phyloP scores from a whole-genome alignment of 139 green algal species.

The Asterochloris erici region DNA sequence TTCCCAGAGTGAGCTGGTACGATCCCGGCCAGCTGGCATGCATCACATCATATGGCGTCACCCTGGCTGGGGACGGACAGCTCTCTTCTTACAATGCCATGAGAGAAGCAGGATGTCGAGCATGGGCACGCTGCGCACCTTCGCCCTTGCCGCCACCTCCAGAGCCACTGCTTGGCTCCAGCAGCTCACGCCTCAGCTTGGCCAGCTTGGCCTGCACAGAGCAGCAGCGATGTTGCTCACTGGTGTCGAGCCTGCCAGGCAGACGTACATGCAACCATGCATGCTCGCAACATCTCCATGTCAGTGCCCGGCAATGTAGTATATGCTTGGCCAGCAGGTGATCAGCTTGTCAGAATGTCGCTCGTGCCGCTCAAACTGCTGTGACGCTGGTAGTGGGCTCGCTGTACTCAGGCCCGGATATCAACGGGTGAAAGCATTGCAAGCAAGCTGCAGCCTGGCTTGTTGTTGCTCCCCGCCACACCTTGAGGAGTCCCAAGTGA shows the following conservation, averaged over 20 bases:
- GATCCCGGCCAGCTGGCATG: no score
- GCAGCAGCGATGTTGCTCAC: neutral
- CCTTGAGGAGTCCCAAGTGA: neutral
- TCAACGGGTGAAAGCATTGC: neutral
- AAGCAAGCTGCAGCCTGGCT: neutral
- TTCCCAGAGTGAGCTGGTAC: no score
- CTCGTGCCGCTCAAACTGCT: neutral
- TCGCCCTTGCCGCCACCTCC: conserved; percentile 79
- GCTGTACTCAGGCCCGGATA: neutral
- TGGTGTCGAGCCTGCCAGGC: neutral
- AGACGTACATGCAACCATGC: neutral
- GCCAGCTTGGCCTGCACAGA: conserved; percentile 92
- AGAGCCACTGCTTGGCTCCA: conserved; percentile 68
- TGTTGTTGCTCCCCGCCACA: neutral
- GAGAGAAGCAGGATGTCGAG: no score
- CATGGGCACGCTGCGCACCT: conserved; percentile 16
- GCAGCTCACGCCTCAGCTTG: conserved; percentile 92
- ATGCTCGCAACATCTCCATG: neutral
- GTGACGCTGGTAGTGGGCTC: neutral
- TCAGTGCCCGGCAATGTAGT: neutral
- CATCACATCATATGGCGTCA: no score
- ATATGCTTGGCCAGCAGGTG: neutral
- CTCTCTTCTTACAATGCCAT: no score
- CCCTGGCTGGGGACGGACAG: no score
- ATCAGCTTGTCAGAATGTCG: neutral